Evolutionary conservation across 2,329 filamentous ascomycete genomes (phyloP).

Genomic region (Ceratocystis colombiana): DNA sequence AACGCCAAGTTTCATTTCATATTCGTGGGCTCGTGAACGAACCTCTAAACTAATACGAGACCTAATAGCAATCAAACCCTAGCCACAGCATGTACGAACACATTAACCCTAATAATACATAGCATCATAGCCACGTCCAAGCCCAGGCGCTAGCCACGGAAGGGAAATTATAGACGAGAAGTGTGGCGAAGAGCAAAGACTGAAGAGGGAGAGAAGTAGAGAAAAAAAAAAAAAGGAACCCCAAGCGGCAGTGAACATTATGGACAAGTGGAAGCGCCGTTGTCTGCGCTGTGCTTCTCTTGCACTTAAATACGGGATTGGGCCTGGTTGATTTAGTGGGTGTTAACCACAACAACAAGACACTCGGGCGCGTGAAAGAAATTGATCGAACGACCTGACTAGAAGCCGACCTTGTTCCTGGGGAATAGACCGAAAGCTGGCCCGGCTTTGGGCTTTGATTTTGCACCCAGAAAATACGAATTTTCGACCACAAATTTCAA

Average conservation of each 20-base stretch:
- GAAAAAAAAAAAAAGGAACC: not conserved
- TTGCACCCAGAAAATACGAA: not conserved
- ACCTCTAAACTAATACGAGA: no score
- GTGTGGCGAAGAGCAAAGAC: not conserved
- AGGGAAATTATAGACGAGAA: not conserved
- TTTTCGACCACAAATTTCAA: not conserved
- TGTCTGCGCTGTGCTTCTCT: not conserved
- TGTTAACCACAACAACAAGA: not conserved
- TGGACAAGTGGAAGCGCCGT: not conserved
- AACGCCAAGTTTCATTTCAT: no score
- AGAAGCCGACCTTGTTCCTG: not conserved
- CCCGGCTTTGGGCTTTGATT: not conserved
- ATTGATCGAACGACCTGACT: not conserved
- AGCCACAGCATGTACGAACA: not conserved
- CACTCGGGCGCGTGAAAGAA: slow-evolving; percentile 10
- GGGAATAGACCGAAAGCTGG: not conserved
- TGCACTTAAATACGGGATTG: not conserved
- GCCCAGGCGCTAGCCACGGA: not conserved
- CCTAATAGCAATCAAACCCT: not conserved
- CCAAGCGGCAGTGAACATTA: not conserved
- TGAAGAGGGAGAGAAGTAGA: no score
- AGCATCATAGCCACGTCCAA: not conserved
- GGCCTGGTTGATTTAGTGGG: not conserved
- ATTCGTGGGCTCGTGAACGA: no score
- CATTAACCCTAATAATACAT: not conserved